A percentile compares a stretch with the other conserved stretches of the same genome.
Conservation (phyloP, 2,329 filamentous ascomycete species). For the Alternaria atra region DNA sequence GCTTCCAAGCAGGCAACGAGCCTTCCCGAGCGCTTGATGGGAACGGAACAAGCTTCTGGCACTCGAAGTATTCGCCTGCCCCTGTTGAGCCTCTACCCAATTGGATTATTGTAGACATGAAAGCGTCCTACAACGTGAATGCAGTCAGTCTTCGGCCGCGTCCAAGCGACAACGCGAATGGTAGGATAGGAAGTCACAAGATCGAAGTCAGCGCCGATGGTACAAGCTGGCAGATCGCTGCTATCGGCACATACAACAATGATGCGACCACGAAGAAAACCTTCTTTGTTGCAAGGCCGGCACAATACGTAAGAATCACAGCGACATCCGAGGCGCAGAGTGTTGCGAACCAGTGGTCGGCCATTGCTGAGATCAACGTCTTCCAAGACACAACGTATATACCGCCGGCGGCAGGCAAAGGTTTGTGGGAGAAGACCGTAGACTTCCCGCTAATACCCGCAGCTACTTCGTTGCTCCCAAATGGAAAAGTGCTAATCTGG, state of each 20-base stretch:
- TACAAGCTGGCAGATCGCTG: slow-evolving; percentile 35
- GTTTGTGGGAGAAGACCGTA: slow-evolving; percentile 38
- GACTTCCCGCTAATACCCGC: slow-evolving; percentile 39
- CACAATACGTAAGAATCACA: slow-evolving; percentile 37
- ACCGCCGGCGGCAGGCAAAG: slow-evolving; percentile 29
- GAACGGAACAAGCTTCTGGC: slow-evolving; percentile 45
- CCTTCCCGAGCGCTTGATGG: slow-evolving; percentile 44
- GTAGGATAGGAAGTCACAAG: slow-evolving; percentile 49
- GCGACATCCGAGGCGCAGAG: slow-evolving; percentile 36
- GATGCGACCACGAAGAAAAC: slow-evolving; percentile 35
- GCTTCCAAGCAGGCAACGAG: slow-evolving; percentile 31
- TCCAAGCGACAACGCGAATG: slow-evolving; percentile 45
- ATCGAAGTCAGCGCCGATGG: slow-evolving; percentile 45
- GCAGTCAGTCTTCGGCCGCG: slow-evolving; percentile 46
- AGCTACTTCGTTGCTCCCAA: slow-evolving; percentile 34
- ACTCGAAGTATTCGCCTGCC: slow-evolving; percentile 38
- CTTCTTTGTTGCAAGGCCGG: slow-evolving; percentile 30
- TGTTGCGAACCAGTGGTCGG: slow-evolving; percentile 27
- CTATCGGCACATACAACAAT: slow-evolving; percentile 38
- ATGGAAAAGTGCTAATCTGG: slow-evolving; percentile 40
- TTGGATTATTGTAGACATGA: slow-evolving; percentile 47
- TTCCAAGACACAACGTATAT: slow-evolving; percentile 30
- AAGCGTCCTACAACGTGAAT: slow-evolving; percentile 38
- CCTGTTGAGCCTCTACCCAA: slow-evolving; percentile 39
- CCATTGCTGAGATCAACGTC: slow-evolving; percentile 38